Conservation (phyloP, 2,329 filamentous ascomycete genomes). For the Monosporascus sp. region DNA sequence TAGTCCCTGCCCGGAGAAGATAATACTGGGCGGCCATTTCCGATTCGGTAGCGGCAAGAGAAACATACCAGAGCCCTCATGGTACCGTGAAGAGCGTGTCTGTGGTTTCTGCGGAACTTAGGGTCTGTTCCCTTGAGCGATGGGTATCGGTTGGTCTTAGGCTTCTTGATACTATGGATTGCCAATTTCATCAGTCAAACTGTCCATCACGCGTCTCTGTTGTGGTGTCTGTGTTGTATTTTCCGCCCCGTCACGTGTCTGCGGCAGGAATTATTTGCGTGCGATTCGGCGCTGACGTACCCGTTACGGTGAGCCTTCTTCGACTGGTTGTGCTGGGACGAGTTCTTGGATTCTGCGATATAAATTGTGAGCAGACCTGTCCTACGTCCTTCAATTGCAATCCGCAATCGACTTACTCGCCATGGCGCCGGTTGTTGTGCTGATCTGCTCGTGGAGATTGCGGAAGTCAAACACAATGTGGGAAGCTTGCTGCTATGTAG, state of each 20-base stretch:
- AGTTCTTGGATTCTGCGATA: conserved; percentile 93
- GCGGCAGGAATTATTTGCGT: conserved; percentile 6
- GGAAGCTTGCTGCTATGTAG: conserved; percentile 13
- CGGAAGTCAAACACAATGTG: conserved; percentile 13
- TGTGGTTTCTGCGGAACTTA: conserved; percentile 99
- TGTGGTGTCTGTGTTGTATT: not conserved
- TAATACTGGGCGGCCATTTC: not conserved
- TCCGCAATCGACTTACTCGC: conserved; percentile 53
- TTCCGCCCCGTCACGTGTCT: not conserved
- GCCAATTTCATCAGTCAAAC: conserved; percentile 9
- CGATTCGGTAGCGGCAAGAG: not conserved
- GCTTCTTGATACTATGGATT: conserved; percentile 91
- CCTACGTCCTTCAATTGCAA: not conserved
- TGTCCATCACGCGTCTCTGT: not conserved
- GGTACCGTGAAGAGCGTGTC: conserved; percentile 98
- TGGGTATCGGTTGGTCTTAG: conserved; percentile 97
- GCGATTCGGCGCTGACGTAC: conserved; percentile 51
- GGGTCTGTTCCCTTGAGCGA: conserved; percentile 98
- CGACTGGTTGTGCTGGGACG: conserved; percentile 97
- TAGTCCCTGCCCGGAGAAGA: conserved; percentile 5
- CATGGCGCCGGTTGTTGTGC: conserved; percentile 48
- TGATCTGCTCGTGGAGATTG: conserved; percentile 19
- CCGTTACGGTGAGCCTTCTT: conserved; percentile 99
- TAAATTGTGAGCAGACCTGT: conserved; percentile 20
- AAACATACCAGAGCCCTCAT: conserved; percentile 89